These are phyloP conservation scores for Cercospora sp. DNA, from an alignment of 2,329 filamentous ascomycete species.

Conservation along the genomic window DNA sequence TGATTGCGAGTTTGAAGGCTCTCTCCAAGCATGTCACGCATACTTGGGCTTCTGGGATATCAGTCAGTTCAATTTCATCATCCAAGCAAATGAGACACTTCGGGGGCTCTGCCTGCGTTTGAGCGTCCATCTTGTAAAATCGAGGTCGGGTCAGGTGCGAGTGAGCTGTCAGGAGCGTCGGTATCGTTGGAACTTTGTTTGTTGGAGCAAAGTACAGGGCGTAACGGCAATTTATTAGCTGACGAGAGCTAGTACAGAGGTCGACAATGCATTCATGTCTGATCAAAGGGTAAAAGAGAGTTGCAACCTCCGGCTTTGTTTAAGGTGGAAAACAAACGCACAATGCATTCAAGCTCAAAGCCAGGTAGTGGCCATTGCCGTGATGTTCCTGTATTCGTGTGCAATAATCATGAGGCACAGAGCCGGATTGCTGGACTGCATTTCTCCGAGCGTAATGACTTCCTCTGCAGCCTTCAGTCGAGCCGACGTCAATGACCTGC, in stretches of 20 bases:
- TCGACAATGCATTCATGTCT: background rate
- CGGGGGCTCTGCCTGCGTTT: background rate
- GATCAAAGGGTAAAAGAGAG: background rate
- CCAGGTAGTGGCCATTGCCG: background rate
- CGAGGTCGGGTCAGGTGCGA: background rate
- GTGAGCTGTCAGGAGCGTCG: background rate
- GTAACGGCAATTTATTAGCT: background rate
- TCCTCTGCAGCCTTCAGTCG: background rate
- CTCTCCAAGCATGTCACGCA: background rate
- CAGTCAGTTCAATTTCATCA: background rate
- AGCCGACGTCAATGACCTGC: background rate
- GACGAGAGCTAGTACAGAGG: background rate
- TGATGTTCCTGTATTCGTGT: background rate
- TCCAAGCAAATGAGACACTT: background rate
- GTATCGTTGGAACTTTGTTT: background rate
- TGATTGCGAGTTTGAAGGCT: background rate
- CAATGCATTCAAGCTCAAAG: background rate
- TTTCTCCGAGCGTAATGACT: background rate
- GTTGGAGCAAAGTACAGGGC: background rate
- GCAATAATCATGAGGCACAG: background rate
- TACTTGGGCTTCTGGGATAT: background rate
- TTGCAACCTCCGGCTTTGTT: background rate
- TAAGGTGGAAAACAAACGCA: background rate
- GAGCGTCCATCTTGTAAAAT: background rate
- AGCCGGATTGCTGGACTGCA: background rate